Conservation (phyloP, 768 basidiomycete species). For the Rhizopogon roseolus region DNA sequence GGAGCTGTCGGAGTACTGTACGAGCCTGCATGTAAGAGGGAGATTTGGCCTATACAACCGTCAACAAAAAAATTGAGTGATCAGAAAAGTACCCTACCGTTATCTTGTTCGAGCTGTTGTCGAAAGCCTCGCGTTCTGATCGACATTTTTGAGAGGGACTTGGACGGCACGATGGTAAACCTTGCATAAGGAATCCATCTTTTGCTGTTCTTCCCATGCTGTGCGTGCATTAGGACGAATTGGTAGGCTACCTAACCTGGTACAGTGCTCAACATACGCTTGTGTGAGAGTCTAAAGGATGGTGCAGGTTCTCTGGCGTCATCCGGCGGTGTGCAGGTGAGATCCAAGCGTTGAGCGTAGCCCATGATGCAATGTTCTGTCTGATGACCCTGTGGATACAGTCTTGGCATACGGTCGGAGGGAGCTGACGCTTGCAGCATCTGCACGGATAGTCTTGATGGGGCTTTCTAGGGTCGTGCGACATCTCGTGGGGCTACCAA, state of each 20-base stretch:
- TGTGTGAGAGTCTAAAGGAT: slow-evolving; percentile 32
- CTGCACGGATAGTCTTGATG: slow-evolving; percentile 28
- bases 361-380: slow-evolving; percentile 63
- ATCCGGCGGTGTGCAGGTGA: slow-evolving; percentile 28
- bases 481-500: slow-evolving; percentile 28
- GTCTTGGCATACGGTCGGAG: slow-evolving; percentile 46
- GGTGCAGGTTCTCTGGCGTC: slow-evolving; percentile 23
- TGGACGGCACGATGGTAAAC: slow-evolving; percentile 92
- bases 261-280: slow-evolving; percentile 51
- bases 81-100: slow-evolving; percentile 42
- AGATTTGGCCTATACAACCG: slow-evolving; percentile 66
- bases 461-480: slow-evolving; percentile 31
- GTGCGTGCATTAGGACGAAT: no score
- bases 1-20: slow-evolving; percentile 78
- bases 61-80: slow-evolving; percentile 8
- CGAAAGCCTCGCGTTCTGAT: slow-evolving; percentile 92
- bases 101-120: slow-evolving; percentile 82
- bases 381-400: slow-evolving; percentile 31
- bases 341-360: slow-evolving; percentile 35
- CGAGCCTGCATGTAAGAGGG: slow-evolving; percentile 95
- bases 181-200: slow-evolving; percentile 89
- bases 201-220: slow-evolving; percentile 94
- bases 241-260: no score
- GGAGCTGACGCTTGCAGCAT: slow-evolving; percentile 40
- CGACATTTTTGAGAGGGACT: slow-evolving; percentile 91